Evolutionary conservation across 179 eudicot species (phyloP).

Genomic region (Silene coronaria): DNA sequence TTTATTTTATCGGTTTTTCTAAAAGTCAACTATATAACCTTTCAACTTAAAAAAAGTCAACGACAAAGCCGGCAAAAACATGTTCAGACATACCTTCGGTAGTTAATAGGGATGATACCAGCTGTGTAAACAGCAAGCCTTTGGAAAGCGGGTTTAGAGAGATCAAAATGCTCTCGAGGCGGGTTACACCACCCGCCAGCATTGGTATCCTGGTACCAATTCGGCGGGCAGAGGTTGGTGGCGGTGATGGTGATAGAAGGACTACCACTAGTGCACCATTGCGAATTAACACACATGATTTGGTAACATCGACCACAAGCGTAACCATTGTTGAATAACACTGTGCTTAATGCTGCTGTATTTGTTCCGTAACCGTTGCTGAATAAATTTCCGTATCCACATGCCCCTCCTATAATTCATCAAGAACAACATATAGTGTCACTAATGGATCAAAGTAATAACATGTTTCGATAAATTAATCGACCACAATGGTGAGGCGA

Average conservation of each 20-base stretch:
- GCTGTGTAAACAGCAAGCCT: conserved; percentile 58
- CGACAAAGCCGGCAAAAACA: background rate
- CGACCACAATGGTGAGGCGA: too few relatives aligned
- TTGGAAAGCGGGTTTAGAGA: conserved; percentile 72
- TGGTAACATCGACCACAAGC: conserved; percentile 71
- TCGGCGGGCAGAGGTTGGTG: conserved; percentile 78
- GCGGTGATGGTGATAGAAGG: conserved; percentile 53
- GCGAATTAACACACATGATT: conserved; percentile 48
- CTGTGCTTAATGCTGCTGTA: conserved; percentile 72
- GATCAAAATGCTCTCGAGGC: conserved; percentile 77
- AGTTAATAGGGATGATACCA: conserved; percentile 72
- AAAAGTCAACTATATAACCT: too few relatives aligned
- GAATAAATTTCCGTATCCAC: conserved; percentile 72
- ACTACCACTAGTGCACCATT: conserved; percentile 39
- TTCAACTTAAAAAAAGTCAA: background rate
- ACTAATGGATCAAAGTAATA: too few relatives aligned
- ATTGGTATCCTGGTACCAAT: conserved; percentile 47
- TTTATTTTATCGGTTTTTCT: too few relatives aligned
- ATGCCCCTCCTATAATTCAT: conserved; percentile 58
- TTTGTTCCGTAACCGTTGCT: conserved; percentile 54
- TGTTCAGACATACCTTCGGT: conserved; percentile 44
- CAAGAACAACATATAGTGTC: too few relatives aligned
- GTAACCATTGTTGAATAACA: conserved; percentile 55
- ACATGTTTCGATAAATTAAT: too few relatives aligned
- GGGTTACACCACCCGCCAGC: conserved; percentile 97